Evolutionary conservation across 257 asterid genomes (phyloP).

Genomic region (Solanum microdontum): DNA sequence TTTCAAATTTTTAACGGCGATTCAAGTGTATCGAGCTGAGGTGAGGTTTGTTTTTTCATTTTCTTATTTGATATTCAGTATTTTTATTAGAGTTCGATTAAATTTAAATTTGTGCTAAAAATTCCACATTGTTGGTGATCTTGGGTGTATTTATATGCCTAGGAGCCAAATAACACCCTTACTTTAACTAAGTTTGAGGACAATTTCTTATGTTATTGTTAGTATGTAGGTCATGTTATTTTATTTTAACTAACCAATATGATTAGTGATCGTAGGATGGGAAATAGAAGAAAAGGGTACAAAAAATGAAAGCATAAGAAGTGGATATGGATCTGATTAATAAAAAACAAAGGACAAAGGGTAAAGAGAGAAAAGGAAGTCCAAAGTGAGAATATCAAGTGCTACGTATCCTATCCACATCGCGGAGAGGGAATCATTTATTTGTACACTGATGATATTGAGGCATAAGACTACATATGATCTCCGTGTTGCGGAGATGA

Average conservation of each 20-base stretch:
- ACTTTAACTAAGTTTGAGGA: not conserved
- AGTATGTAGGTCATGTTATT: not conserved
- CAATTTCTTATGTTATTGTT: not conserved
- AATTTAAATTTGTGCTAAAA: not conserved
- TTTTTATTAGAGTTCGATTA: not conserved
- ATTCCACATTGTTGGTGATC: not conserved
- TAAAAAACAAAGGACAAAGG: not conserved
- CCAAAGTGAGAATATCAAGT: not conserved
- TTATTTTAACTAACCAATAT: too few species aligned
- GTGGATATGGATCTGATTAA: not conserved
- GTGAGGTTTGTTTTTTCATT: not conserved
- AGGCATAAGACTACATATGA: not conserved
- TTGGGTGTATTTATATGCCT: not conserved
- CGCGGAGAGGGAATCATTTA: not conserved
- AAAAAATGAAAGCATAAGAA: not conserved
- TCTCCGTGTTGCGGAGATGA: too few species aligned
- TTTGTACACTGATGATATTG: not conserved
- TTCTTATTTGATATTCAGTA: too few species aligned
- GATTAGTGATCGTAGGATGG: not conserved
- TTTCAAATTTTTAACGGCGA: not conserved
- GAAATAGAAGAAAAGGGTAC: too few species aligned
- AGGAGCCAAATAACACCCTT: not conserved
- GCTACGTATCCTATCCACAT: too few species aligned
- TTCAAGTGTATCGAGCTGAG: not conserved
- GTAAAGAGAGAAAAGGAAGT: not conserved